Percentiles rank a stretch among this genome's conserved stretches.
Evolutionary conservation across 768 basidiomycete genomes (phyloP).

Genomic region (Psilocybe tampanensis): DNA sequence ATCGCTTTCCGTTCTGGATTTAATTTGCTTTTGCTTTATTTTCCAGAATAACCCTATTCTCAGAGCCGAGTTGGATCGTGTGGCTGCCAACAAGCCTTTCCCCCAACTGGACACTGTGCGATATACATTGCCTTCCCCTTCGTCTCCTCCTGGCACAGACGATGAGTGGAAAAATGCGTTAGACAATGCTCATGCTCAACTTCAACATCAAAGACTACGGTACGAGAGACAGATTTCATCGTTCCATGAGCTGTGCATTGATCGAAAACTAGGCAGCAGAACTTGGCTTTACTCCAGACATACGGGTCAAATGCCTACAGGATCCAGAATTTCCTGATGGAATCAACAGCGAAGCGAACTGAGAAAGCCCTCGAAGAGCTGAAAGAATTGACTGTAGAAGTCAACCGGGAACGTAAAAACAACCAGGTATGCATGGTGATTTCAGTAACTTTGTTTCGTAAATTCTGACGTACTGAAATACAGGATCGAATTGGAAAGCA

Average conservation of each 20-base stretch:
- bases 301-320: slow-evolving; percentile 93
- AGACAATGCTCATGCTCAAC: slow-evolving; percentile 76
- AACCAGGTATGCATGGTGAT: slow-evolving; percentile 55
- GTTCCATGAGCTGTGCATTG: neutral
- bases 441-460: neutral
- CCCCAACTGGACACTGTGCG: slow-evolving; percentile 70
- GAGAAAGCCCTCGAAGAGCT: slow-evolving; percentile 78
- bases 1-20: neutral
- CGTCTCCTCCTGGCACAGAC: slow-evolving; percentile 61
- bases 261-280: slow-evolving; percentile 62
- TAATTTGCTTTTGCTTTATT: slow-evolving; percentile 2
- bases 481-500: slow-evolving; percentile 82
- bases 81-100: slow-evolving; percentile 68
- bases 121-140: slow-evolving; percentile 75
- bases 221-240: slow-evolving; percentile 30
- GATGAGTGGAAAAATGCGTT: slow-evolving; percentile 78
- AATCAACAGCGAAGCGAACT: slow-evolving; percentile 70
- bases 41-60: slow-evolving; percentile 70
- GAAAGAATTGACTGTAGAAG: slow-evolving; percentile 75
- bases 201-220: slow-evolving; percentile 86
- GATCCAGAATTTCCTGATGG: slow-evolving; percentile 87
- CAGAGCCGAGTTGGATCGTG: slow-evolving; percentile 72
- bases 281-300: slow-evolving; percentile 78
- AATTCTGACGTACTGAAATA: neutral
- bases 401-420: slow-evolving; percentile 91